These are phyloP conservation scores for Tetradesmus obliquus DNA, from an alignment of 139 green algal species.

Conservation along the genomic window DNA sequence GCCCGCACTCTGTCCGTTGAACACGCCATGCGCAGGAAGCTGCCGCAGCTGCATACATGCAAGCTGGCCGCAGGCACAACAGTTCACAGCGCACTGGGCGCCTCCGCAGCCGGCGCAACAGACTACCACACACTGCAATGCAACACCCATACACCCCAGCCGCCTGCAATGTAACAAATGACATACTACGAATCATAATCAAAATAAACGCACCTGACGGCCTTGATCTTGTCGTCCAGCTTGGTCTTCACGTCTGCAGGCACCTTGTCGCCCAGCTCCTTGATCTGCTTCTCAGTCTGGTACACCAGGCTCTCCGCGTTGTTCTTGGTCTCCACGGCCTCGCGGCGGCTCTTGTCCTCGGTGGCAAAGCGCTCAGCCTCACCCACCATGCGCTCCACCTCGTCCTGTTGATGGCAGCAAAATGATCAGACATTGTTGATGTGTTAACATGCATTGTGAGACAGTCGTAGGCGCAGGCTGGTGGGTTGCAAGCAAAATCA, in stretches of 20 bases:
- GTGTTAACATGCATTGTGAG: background rate
- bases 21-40: too few species aligned
- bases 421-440: constrained; percentile 33
- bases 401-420: constrained; percentile 58
- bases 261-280: constrained; percentile 97
- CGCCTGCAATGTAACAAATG: too few species aligned
- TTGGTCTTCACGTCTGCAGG: constrained; percentile 86
- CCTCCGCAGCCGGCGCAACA: too few species aligned
- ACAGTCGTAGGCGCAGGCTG: too few species aligned
- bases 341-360: constrained; percentile 94
- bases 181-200: too few species aligned
- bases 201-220: constrained; percentile 65
- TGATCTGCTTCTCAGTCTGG: constrained; percentile 98
- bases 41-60: too few species aligned
- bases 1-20: too few species aligned
- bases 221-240: constrained; percentile 88
- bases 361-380: constrained; percentile 93
- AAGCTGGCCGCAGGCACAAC: too few species aligned
- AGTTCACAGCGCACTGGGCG: too few species aligned
- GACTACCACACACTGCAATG: too few species aligned
- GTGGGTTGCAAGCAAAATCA: too few species aligned
- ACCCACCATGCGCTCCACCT: constrained; percentile 97
- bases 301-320: constrained; percentile 92
- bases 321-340: constrained; percentile 97
- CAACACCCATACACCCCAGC: too few species aligned